Percentiles rank a stretch among this genome's conserved stretches.
These are phyloP conservation scores for Cochlearia excelsa DNA, from an alignment of 345 rosid species.

Conservation along the genomic window DNA sequence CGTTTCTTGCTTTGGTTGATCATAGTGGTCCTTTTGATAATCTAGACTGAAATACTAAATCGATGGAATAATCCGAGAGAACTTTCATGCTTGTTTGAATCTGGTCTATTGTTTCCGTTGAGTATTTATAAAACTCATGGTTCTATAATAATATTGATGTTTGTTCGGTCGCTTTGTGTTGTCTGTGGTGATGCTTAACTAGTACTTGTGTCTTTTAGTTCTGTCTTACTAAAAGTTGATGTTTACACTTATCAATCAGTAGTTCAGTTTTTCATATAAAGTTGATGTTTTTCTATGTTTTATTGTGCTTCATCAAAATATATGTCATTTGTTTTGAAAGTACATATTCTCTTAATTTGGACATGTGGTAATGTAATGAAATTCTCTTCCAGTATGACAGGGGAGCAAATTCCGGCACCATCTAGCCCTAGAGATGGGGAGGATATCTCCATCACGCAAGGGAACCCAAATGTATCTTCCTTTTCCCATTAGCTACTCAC, in stretches of 20 bases:
- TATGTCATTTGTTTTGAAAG: constrained; percentile 23
- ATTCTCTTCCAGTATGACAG: constrained; percentile 77
- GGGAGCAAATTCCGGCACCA: constrained; percentile 77
- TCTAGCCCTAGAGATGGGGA: constrained; percentile 93
- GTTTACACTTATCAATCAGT: not conserved
- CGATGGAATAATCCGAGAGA: not conserved
- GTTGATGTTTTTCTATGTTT: constrained; percentile 8
- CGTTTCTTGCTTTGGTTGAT: not conserved
- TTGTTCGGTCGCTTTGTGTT: constrained; percentile 9
- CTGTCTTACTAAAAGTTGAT: too few species aligned
- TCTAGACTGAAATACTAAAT: not conserved
- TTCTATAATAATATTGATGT: not conserved
- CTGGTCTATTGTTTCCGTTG: not conserved
- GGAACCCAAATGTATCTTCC: constrained; percentile 56
- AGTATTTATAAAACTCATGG: constrained; percentile 1
- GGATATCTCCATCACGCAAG: constrained; percentile 52
- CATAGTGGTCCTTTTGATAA: constrained; percentile 4
- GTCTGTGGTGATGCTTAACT: not conserved
- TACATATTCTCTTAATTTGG: constrained; percentile 18
- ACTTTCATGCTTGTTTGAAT: constrained; percentile 16
- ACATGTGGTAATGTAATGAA: constrained; percentile 32
- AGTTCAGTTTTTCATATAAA: not conserved
- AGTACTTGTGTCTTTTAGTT: not conserved
- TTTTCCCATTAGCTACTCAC: constrained; percentile 12
- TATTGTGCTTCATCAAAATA: constrained; percentile 7